Percentiles rank a stretch among this genome's conserved stretches.
phyloP scores from a whole-genome alignment of 2,329 filamentous ascomycete genomes.

The Fusarium hainanense region DNA sequence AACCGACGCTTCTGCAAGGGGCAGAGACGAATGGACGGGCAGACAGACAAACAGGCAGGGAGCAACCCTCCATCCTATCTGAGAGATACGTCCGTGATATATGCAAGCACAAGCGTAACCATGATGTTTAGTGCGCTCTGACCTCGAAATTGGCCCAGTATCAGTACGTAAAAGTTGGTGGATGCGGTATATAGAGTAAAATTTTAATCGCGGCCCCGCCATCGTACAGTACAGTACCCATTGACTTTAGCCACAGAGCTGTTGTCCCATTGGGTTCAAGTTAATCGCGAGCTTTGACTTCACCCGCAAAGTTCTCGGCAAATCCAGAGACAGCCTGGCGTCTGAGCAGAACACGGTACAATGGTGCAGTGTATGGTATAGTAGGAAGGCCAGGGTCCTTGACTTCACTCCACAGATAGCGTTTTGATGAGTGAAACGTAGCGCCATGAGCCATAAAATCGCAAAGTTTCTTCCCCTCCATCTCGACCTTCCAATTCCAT shows the following conservation, averaged over 20 bases:
- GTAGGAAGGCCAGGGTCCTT: conserved; percentile 1
- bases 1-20: conserved; percentile 41
- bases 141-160: neutral
- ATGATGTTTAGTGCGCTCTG: conserved; percentile 20
- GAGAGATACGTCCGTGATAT: neutral
- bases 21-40: neutral
- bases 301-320: neutral
- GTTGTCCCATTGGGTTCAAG: neutral
- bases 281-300: neutral
- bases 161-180: neutral
- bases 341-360: neutral
- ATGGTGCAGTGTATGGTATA: neutral
- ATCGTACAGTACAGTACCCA: neutral
- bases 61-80: neutral
- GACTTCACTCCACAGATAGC: neutral
- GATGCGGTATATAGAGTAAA: neutral
- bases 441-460: conserved; percentile 1
- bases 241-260: conserved; percentile 12
- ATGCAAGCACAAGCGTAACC: conserved; percentile 13
- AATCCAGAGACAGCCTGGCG: conserved; percentile 1
- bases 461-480: conserved; percentile 3
- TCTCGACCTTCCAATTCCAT: neutral
- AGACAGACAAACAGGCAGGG: neutral
- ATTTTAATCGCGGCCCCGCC: conserved; percentile 7
- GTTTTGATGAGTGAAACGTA: conserved; percentile 1